phyloP scores from a whole-genome alignment of 2,329 filamentous ascomycete species.

The Penicillium sp. region DNA sequence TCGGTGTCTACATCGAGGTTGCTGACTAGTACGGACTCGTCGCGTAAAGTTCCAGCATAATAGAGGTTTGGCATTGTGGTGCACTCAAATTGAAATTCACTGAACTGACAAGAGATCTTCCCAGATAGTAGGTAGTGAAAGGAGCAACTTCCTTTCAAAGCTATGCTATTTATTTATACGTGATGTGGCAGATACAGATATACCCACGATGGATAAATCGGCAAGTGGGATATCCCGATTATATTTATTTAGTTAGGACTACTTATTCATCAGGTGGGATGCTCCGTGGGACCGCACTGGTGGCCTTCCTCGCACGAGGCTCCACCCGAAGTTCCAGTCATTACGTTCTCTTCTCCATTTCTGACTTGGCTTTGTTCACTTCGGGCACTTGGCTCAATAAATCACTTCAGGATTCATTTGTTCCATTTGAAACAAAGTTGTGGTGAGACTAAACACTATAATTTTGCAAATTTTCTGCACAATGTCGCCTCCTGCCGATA shows the following conservation, averaged over 20 bases:
- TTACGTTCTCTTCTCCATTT: neutral
- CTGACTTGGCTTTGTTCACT: too few species aligned
- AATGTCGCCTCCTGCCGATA: constrained; percentile 9
- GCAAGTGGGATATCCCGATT: too few species aligned
- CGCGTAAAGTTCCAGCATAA: constrained; percentile 3
- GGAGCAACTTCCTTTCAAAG: neutral
- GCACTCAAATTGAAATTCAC: constrained; percentile 2
- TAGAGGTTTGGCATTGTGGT: neutral
- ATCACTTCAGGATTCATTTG: neutral
- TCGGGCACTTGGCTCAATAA: too few species aligned
- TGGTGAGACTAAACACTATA: neutral
- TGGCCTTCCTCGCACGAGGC: neutral
- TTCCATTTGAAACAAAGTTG: neutral
- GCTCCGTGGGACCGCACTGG: constrained; percentile 1
- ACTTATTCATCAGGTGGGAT: constrained; percentile 12
- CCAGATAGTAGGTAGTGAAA: constrained; percentile 3
- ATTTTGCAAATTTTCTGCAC: neutral
- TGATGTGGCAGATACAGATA: neutral
- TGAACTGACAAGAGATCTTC: constrained; percentile 3
- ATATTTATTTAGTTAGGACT: neutral
- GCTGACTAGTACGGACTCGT: neutral
- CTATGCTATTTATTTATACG: neutral
- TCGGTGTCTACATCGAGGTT: neutral
- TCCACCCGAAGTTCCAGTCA: neutral
- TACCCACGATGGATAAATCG: neutral